These are phyloP conservation scores for Metschnikowia gruessii DNA, from an alignment of 805 yeast species.

Conservation along the genomic window DNA sequence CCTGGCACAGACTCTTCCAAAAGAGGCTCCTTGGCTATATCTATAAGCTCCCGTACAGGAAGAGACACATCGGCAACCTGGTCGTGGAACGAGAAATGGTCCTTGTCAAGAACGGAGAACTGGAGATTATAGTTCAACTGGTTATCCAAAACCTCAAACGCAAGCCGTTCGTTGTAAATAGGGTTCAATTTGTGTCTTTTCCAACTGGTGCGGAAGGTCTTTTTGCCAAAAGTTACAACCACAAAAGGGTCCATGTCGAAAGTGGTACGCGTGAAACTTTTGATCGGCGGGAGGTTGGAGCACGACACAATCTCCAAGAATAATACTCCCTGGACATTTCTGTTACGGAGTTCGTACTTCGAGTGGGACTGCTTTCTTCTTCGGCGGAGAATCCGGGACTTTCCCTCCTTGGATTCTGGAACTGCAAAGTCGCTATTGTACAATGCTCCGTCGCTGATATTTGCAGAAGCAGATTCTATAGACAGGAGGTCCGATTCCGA, in stretches of 20 bases:
- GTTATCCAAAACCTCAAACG: constrained; percentile 68
- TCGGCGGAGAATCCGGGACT: constrained; percentile 3
- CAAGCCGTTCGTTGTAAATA: constrained; percentile 71
- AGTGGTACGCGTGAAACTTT: constrained; percentile 66
- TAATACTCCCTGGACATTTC: constrained; percentile 61
- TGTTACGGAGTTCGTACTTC: constrained; percentile 37
- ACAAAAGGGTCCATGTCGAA: constrained; percentile 98
- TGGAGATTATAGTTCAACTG: constrained; percentile 66
- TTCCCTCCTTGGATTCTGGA: constrained; percentile 1
- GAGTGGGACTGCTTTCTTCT: constrained; percentile 7
- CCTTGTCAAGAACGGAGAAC: constrained; percentile 80
- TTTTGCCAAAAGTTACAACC: constrained; percentile 84
- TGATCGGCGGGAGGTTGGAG: constrained; percentile 73
- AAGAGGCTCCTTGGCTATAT: constrained; percentile 29
- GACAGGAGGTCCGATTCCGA: constrained; percentile 18
- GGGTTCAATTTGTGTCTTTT: constrained; percentile 81
- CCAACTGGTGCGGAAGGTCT: constrained; percentile 83
- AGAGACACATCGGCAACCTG: constrained; percentile 66
- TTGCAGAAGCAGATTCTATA: constrained; percentile 3
- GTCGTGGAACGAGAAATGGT: constrained; percentile 78
- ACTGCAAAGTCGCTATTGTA: constrained; percentile 8
- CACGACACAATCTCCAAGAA: constrained; percentile 76
- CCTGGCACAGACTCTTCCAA: neutral
- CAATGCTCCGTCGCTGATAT: constrained; percentile 10
- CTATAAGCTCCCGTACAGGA: constrained; percentile 49